phyloP scores from a whole-genome alignment of 2,329 filamentous ascomycete species.

The Gyromitra esculenta region DNA sequence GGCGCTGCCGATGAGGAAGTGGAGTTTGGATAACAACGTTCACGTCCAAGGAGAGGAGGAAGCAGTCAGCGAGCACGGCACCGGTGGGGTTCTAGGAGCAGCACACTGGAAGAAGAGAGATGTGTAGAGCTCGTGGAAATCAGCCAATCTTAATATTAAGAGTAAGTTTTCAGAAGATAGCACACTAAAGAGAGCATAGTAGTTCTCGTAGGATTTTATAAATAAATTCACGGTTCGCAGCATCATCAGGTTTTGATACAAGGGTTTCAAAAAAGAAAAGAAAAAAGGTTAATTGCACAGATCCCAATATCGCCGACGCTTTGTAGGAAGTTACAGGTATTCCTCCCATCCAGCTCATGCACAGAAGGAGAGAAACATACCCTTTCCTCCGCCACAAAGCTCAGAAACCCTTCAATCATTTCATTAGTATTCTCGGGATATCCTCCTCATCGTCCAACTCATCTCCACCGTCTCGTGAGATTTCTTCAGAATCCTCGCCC shows the following conservation, averaged over 20 bases:
- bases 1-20: conserved; percentile 72
- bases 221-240: background rate
- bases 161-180: background rate
- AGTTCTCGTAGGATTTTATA: background rate
- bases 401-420: background rate
- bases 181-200: background rate
- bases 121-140: conserved; percentile 16
- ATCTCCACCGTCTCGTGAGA: conserved; percentile 1
- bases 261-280: background rate
- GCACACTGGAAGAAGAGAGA: conserved; percentile 51
- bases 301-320: background rate
- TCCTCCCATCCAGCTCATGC: background rate
- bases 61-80: conserved; percentile 16
- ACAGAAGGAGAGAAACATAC: background rate
- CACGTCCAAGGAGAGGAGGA: conserved; percentile 19
- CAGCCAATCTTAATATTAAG: background rate
- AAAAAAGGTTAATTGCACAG: background rate
- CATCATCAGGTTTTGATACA: background rate
- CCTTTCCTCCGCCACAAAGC: background rate
- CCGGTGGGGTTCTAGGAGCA: conserved; percentile 44
- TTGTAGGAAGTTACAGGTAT: background rate
- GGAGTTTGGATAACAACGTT: conserved; percentile 62
- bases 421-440: background rate
- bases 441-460: background rate
- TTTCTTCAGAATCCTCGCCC: conserved; percentile 1